Evolutionary conservation across 2,329 filamentous ascomycete genomes (phyloP).

Genomic region (Colletotrichum sublineola): DNA sequence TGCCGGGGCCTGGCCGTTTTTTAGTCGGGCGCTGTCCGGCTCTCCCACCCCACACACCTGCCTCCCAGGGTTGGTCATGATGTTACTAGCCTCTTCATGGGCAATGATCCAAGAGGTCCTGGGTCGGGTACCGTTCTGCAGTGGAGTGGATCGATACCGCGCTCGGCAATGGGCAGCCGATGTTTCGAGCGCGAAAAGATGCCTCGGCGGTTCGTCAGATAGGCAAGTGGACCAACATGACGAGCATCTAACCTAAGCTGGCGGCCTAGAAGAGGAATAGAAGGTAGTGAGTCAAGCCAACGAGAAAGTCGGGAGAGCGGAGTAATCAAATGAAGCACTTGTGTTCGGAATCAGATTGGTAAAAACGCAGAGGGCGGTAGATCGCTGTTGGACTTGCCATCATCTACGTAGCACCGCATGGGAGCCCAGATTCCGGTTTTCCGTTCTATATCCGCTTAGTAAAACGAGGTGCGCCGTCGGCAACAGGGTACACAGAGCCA

Average conservation of each 20-base stretch:
- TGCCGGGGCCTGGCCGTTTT: constrained; percentile 33
- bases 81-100: constrained; percentile 27
- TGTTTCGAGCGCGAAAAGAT: constrained; percentile 35
- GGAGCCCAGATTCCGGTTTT: constrained; percentile 21
- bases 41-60: constrained; percentile 15
- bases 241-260: not conserved
- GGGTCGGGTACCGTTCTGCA: constrained; percentile 31
- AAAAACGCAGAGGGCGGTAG: constrained; percentile 13
- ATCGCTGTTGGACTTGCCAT: constrained; percentile 17
- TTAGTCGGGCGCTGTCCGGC: constrained; percentile 31
- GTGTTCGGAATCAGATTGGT: constrained; percentile 9
- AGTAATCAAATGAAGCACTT: constrained; percentile 24
- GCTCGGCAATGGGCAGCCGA: constrained; percentile 35
- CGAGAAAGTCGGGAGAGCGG: not conserved
- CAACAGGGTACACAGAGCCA: not conserved
- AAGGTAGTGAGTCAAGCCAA: not conserved
- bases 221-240: constrained; percentile 1
- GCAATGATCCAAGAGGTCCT: constrained; percentile 10
- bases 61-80: constrained; percentile 33
- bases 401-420: not conserved
- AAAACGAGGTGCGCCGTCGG: constrained; percentile 18
- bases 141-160: constrained; percentile 41
- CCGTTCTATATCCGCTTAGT: constrained; percentile 28
- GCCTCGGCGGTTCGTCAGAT: constrained; percentile 24
- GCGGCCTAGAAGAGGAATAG: not conserved